These are phyloP conservation scores for Ceratobasidium sp. DNA, from an alignment of 1,284 basidiomycete genomes.

Conservation along the genomic window DNA sequence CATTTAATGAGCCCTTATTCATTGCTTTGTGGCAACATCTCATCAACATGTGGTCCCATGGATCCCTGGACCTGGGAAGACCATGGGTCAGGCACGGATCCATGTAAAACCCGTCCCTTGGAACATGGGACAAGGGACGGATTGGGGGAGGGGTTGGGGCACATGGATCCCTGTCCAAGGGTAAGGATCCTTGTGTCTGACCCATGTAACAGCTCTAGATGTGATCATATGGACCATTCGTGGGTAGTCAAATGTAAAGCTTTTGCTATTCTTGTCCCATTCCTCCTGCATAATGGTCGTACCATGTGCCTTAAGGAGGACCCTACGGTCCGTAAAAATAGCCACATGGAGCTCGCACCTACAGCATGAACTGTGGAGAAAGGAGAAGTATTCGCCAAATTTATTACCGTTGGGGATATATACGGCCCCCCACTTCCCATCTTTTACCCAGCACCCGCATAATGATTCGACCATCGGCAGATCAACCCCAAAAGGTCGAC, in stretches of 20 bases:
- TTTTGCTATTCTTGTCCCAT: background rate
- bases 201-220: too few species aligned
- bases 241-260: conserved; percentile 1
- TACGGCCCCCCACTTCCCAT: too few species aligned
- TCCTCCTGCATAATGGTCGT: conserved; percentile 20
- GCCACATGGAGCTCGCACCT: conserved; percentile 16
- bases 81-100: too few species aligned
- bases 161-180: too few species aligned
- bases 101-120: too few species aligned
- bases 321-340: background rate
- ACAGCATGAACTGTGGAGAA: conserved; percentile 2
- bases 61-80: too few species aligned
- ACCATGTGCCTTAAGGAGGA: background rate
- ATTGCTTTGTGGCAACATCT: too few species aligned
- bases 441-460: background rate
- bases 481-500: background rate
- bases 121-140: too few species aligned
- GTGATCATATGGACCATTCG: conserved; percentile 8
- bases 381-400: conserved; percentile 4
- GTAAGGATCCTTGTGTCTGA: too few species aligned
- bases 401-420: background rate
- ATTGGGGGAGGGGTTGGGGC: too few species aligned
- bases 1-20: too few species aligned
- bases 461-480: background rate
- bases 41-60: too few species aligned